Percentiles rank a stretch among this genome's conserved stretches.
Evolutionary conservation across 1,284 basidiomycete genomes (phyloP).

Genomic region (Ceratobasidium papillatum): DNA sequence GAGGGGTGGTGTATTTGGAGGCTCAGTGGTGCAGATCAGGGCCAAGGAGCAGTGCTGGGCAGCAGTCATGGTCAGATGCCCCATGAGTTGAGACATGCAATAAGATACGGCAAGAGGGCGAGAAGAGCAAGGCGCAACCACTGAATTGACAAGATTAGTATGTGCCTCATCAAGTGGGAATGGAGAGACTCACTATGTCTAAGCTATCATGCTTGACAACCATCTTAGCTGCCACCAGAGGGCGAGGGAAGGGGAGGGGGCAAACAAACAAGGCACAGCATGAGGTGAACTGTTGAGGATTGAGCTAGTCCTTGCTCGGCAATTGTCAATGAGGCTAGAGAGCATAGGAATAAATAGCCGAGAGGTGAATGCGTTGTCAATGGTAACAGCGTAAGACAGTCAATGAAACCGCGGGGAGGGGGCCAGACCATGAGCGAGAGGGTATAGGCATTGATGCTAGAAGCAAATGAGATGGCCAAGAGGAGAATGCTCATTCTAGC

Average conservation of each 20-base stretch:
- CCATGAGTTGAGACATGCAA: slow-evolving; percentile 1
- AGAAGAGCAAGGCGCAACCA: background rate
- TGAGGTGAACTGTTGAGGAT: slow-evolving; percentile 23
- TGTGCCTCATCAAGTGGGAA: background rate
- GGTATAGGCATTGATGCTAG: no score
- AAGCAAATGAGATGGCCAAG: no score
- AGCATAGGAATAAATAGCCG: no score
- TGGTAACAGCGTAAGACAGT: no score
- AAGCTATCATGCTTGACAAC: background rate
- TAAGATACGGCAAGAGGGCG: slow-evolving; percentile 2
- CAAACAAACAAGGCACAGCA: slow-evolving; percentile 1
- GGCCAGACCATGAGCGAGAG: no score
- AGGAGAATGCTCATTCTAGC: no score
- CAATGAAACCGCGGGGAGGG: no score
- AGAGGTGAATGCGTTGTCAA: no score
- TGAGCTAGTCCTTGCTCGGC: no score
- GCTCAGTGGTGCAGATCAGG: slow-evolving; percentile 60
- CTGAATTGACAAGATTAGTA: background rate
- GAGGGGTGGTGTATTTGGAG: slow-evolving; percentile 72
- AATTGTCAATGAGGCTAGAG: no score
- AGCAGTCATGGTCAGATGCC: slow-evolving; percentile 53
- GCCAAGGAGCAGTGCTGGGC: slow-evolving; percentile 66
- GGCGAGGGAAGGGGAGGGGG: slow-evolving; percentile 29
- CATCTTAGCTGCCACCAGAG: background rate
- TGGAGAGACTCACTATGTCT: slow-evolving; percentile 9